These are phyloP conservation scores for Lasiodiplodia sp. DNA, from an alignment of 2,329 filamentous ascomycete species.

Conservation along the genomic window DNA sequence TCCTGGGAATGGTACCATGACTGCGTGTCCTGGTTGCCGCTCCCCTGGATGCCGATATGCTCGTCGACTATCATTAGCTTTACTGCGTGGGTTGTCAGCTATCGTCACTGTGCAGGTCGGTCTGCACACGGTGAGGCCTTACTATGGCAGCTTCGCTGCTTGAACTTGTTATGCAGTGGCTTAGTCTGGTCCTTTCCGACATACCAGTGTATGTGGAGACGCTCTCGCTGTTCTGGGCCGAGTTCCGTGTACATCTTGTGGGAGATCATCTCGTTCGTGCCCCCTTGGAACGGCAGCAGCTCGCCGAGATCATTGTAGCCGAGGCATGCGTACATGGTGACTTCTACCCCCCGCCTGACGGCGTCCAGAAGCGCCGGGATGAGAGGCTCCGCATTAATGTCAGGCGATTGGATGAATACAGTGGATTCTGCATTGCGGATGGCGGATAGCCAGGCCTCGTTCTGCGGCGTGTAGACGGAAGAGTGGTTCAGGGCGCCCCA, in stretches of 20 bases:
- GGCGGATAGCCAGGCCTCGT: constrained; percentile 75
- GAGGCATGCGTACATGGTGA: constrained; percentile 75
- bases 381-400: constrained; percentile 75
- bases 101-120: not conserved
- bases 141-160: constrained; percentile 72
- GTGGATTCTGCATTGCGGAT: constrained; percentile 68
- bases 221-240: constrained; percentile 54
- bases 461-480: constrained; percentile 72
- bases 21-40: constrained; percentile 82
- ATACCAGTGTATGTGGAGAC: constrained; percentile 72
- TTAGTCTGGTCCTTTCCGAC: constrained; percentile 74
- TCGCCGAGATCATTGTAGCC: constrained; percentile 83
- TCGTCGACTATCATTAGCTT: constrained; percentile 80
- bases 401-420: constrained; percentile 82
- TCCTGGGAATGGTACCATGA: constrained; percentile 81
- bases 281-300: constrained; percentile 76
- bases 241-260: constrained; percentile 66
- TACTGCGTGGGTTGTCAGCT: constrained; percentile 44
- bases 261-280: constrained; percentile 76
- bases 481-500: constrained; percentile 69
- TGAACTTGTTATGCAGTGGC: constrained; percentile 71
- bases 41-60: constrained; percentile 73
- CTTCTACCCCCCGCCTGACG: constrained; percentile 70
- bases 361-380: constrained; percentile 70
- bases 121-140: constrained; percentile 12